Conservation (phyloP, 805 yeast species). For the Huiozyma sinensis region DNA sequence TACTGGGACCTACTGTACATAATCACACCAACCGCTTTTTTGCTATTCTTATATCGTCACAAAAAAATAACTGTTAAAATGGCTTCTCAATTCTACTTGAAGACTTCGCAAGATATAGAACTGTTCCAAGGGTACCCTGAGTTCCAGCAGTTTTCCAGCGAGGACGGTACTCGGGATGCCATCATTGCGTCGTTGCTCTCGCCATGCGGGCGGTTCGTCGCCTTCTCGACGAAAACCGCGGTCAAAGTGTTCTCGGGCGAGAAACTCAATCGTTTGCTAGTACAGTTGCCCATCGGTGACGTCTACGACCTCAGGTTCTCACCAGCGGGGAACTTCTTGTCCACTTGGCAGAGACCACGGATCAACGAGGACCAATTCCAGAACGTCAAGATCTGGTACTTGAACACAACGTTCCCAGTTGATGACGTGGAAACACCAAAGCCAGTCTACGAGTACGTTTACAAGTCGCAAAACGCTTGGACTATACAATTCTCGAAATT, state of each 20-base stretch:
- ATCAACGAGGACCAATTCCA: conserved; percentile 60
- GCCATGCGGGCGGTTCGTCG: conserved; percentile 29
- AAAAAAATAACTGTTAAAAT: no score
- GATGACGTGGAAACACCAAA: conserved; percentile 1
- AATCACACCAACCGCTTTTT: no score
- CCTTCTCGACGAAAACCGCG: conserved; percentile 20
- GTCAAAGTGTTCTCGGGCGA: conserved; percentile 23
- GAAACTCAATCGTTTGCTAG: conserved; percentile 13
- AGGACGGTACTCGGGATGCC: conserved; percentile 3
- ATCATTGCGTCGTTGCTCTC: conserved; percentile 23
- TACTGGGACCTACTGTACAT: no score
- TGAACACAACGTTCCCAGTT: conserved; percentile 33
- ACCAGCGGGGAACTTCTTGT: conserved; percentile 73
- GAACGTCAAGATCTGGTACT: conserved; percentile 69
- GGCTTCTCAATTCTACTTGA: conserved; percentile 28
- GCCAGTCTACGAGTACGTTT: conserved; percentile 43
- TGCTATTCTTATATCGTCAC: no score
- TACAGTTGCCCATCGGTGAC: conserved; percentile 38
- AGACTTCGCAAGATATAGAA: conserved; percentile 27
- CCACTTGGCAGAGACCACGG: conserved; percentile 86
- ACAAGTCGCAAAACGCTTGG: conserved; percentile 85
- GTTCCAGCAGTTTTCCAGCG: conserved; percentile 17
- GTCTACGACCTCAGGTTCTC: conserved; percentile 78
- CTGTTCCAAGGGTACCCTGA: conserved; percentile 28
- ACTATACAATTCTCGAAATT: conserved; percentile 29